These are phyloP conservation scores for Ichthyophthirius multifiliis DNA, from an alignment of 169 alveolate genomes.

Conservation along the genomic window DNA sequence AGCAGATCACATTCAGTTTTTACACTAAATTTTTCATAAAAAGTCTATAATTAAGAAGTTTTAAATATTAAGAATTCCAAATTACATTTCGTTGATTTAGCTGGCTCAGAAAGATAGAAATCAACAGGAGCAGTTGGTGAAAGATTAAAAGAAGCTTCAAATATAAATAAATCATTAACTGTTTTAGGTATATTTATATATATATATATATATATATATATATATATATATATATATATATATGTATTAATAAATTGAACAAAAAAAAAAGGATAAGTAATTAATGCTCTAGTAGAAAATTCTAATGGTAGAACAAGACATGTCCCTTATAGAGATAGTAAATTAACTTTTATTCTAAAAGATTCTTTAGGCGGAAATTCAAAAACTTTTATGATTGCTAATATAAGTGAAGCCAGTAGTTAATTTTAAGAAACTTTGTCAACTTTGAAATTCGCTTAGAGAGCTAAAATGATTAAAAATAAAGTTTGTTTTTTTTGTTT, in stretches of 20 bases:
- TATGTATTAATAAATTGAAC: too few species aligned
- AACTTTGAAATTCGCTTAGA: conserved; percentile 83
- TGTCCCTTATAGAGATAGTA: conserved; percentile 87
- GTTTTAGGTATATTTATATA: conserved; percentile 51
- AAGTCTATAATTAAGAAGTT: conserved; percentile 9
- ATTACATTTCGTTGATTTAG: conserved; percentile 83
- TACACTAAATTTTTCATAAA: conserved; percentile 50
- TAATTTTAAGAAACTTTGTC: conserved; percentile 76
- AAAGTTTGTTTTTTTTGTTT: neutral
- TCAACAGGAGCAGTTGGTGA: conserved; percentile 75
- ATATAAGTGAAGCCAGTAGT: conserved; percentile 65
- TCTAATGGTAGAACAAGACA: conserved; percentile 62
- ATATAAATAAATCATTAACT: conserved; percentile 78
- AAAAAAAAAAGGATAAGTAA: conserved; percentile 50
- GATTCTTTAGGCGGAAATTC: conserved; percentile 90
- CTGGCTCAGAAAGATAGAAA: conserved; percentile 86
- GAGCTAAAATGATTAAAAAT: conserved; percentile 85
- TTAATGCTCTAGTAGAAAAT: conserved; percentile 72
- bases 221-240: too few species aligned
- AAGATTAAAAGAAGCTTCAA: conserved; percentile 83
- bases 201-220: too few species aligned
- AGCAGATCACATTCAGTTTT: conserved; percentile 85
- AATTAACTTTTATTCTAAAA: conserved; percentile 85
- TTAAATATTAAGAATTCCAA: conserved; percentile 35
- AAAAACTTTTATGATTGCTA: conserved; percentile 80